Evolutionary conservation across 306 rosid genomes (phyloP).

Genomic region (Rosa rugosa): DNA sequence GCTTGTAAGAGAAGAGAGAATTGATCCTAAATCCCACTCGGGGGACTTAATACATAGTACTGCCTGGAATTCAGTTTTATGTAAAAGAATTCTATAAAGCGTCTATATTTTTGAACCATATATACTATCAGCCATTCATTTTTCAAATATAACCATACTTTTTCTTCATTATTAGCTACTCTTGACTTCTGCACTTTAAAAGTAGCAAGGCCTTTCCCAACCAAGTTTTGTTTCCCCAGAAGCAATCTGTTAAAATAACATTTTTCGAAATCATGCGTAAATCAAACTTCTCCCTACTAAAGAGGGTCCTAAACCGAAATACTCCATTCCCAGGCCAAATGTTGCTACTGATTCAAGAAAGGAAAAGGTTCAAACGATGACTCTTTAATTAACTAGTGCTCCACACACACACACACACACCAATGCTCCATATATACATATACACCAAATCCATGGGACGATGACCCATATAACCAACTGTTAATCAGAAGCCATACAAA

Average conservation of each 20-base stretch:
- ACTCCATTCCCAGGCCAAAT: background rate
- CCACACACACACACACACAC: no score
- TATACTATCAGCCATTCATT: constrained; percentile 9
- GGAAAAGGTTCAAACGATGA: background rate
- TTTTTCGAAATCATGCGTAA: background rate
- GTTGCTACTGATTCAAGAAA: background rate
- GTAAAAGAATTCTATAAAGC: constrained; percentile 28
- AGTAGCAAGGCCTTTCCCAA: background rate
- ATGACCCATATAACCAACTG: background rate
- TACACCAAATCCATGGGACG: background rate
- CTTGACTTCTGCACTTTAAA: background rate
- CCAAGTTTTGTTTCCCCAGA: no score
- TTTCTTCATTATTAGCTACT: background rate
- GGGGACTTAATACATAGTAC: background rate
- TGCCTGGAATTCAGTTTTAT: constrained; percentile 28
- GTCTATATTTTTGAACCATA: constrained; percentile 7
- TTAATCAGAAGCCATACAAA: background rate
- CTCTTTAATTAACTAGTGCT: background rate
- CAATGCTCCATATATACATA: no score
- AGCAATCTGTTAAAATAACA: background rate
- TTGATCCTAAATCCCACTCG: constrained; percentile 34
- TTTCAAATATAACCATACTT: background rate
- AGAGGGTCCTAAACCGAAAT: background rate
- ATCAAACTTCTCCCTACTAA: background rate
- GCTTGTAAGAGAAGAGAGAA: constrained; percentile 44